phyloP scores from a whole-genome alignment of 2,329 filamentous ascomycete species.

The Sporothrix curviconia region DNA sequence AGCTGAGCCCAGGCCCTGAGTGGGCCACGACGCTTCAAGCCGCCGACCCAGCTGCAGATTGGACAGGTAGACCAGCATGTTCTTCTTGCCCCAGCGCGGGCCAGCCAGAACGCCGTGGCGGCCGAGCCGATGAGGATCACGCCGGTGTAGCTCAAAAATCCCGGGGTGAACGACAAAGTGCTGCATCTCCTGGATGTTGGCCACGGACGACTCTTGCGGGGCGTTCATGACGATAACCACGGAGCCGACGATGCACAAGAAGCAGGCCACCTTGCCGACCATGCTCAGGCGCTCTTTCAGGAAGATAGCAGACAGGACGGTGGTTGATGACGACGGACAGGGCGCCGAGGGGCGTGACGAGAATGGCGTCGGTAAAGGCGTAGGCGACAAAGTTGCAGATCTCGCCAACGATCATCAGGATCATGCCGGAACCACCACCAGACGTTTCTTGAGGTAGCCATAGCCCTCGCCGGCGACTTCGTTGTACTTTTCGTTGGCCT shows the following conservation, averaged over 20 bases:
- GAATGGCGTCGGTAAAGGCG: slow-evolving; percentile 90
- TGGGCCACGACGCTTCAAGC: slow-evolving; percentile 89
- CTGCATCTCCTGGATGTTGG: slow-evolving; percentile 88
- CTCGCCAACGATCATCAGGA: slow-evolving; percentile 91
- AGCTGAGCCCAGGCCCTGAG: slow-evolving; percentile 84
- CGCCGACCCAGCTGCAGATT: slow-evolving; percentile 94
- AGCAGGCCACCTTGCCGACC: slow-evolving; percentile 92
- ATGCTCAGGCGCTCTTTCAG: slow-evolving; percentile 92
- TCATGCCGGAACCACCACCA: slow-evolving; percentile 98
- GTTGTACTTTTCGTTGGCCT: slow-evolving; percentile 92
- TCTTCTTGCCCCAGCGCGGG: slow-evolving; percentile 88
- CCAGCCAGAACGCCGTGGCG: slow-evolving; percentile 72
- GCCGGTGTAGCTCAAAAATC: slow-evolving; percentile 79
- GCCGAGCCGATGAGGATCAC: slow-evolving; percentile 68
- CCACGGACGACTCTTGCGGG: slow-evolving; percentile 75
- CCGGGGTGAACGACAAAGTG: slow-evolving; percentile 75
- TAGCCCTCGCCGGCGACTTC: slow-evolving; percentile 95
- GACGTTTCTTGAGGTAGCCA: slow-evolving; percentile 87
- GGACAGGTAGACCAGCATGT: slow-evolving; percentile 94
- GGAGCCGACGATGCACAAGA: slow-evolving; percentile 88
- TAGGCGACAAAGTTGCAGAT: slow-evolving; percentile 97
- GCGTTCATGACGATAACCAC: slow-evolving; percentile 94
- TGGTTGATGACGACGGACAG: slow-evolving; percentile 88
- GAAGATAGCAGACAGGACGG: slow-evolving; percentile 87
- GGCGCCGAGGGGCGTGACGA: slow-evolving; percentile 87